Base-by-base conservation (phyloP, 192 early-diverging fungal species). In the Radiomyces spectabilis region DNA sequence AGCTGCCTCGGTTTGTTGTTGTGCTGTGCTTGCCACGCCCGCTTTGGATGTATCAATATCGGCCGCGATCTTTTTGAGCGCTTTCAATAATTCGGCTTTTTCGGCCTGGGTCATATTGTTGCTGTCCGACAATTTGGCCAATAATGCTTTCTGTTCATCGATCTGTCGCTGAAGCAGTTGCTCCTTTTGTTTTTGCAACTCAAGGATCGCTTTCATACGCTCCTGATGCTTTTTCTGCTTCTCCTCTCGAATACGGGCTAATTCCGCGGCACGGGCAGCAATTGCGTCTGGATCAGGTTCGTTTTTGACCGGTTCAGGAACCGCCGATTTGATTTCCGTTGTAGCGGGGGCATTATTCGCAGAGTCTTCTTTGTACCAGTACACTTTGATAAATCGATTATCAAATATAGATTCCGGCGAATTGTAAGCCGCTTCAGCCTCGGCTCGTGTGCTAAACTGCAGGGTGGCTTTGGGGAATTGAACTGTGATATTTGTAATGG, bases 381-480 rank as follows among this genome's bases (percentile, higher is more conserved):
- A 92, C n/a, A 92, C 81, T 52, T 87, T 88, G 41, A 92, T 89
- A 55, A 92, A 92, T 19, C 90, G 79, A 61, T 92, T 92, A 16
- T 75, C 85, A 70, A 92, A 92, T 31, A 92, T 85, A 8, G 82
- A 75, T 13, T 87, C 84, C 3, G 90, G 89, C 18, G 79, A 84
- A 34, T 71, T 73, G 47, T 89, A 82, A 9, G 87, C 87, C 6
- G 76, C 79, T 21, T 66, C 63, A 2, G 89, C 90, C 56, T 92
- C 89, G 3, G 65, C 59, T 15, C 62, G 63, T 2, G 56, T 63
- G 47, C 71, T 64, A 48, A 81, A 92, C 45, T 87, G 82, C 25
- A 92, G 57, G 25, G 81, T 59, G 3, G 88, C 87, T 27, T 74
- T 73, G 5, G 59, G 45, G 8, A 69, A 67, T n/a, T 85, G 73